Evolutionary conservation across 768 basidiomycete species (phyloP).

Genomic region (Arthromyces matolae): DNA sequence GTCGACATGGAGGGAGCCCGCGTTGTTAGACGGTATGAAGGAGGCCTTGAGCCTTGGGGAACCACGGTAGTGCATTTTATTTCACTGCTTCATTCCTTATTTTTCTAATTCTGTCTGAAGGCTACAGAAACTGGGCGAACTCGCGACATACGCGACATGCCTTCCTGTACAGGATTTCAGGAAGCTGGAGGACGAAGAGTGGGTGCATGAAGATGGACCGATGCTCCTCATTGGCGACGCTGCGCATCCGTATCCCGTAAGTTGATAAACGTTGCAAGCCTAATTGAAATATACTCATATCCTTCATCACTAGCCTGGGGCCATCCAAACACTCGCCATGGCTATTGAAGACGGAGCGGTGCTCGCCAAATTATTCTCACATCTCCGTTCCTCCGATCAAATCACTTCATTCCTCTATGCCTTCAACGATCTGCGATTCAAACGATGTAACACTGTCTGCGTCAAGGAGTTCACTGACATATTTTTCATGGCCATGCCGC

Average conservation of each 20-base stretch:
- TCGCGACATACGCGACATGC: conserved; percentile 31
- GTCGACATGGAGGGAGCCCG: conserved; percentile 26
- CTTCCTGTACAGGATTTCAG: conserved; percentile 35
- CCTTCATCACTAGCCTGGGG: conserved; percentile 37
- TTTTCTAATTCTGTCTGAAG: conserved; percentile 2
- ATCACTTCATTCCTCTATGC: conserved; percentile 48
- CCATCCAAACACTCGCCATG: conserved; percentile 46
- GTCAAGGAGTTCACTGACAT: conserved; percentile 43
- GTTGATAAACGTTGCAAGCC: conserved; percentile 6
- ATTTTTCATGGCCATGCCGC: conserved; percentile 41
- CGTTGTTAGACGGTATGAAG: conserved; percentile 30
- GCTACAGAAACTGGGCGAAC: conserved; percentile 18
- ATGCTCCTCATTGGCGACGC: conserved; percentile 53
- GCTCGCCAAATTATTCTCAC: conserved; percentile 57
- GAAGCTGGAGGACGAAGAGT: conserved; percentile 49
- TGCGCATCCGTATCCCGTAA: conserved; percentile 53
- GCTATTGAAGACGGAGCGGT: conserved; percentile 62
- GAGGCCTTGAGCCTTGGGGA: conserved; percentile 29
- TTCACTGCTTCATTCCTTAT: neutral
- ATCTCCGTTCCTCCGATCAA: conserved; percentile 45
- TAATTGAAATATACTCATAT: neutral
- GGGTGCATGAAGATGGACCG: conserved; percentile 45
- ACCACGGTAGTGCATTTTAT: conserved; percentile 28
- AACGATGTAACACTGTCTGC: conserved; percentile 39
- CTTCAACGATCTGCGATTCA: conserved; percentile 52